phyloP scores from a whole-genome alignment of 31 red algal genomes.

The Odonthalia washingtoniensis region DNA sequence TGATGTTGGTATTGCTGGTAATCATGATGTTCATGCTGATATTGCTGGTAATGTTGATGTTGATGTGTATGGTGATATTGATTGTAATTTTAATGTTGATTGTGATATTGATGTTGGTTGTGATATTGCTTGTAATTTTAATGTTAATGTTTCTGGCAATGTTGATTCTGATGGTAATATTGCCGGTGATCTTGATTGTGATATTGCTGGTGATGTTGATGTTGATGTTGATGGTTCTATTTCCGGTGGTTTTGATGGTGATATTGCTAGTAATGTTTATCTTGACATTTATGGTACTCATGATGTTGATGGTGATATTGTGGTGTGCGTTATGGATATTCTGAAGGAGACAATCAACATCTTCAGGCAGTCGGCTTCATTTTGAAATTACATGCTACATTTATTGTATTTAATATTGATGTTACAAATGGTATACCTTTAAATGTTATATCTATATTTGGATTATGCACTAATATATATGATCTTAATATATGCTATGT shows the following conservation, averaged over 20 bases:
- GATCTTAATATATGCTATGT: too few relatives aligned
- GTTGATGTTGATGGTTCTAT: constrained; percentile 60
- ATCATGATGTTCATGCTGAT: too few relatives aligned
- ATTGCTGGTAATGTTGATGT: too few relatives aligned
- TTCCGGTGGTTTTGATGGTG: constrained; percentile 61
- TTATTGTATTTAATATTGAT: constrained; percentile 56
- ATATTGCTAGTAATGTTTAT: constrained; percentile 78
- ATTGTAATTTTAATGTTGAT: too few relatives aligned
- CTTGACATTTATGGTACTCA: constrained; percentile 65
- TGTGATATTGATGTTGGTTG: constrained; percentile 62
- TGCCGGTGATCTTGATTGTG: too few relatives aligned
- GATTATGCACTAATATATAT: too few relatives aligned
- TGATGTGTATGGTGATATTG: too few relatives aligned
- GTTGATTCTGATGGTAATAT: constrained; percentile 29
- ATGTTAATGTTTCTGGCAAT: constrained; percentile 26
- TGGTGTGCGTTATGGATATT: too few relatives aligned
- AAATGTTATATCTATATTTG: too few relatives aligned
- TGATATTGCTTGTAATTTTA: constrained; percentile 44
- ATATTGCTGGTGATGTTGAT: background rate
- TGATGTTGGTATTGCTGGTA: too few relatives aligned
- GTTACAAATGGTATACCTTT: constrained; percentile 81
- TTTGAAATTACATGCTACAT: constrained; percentile 76
- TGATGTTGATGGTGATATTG: constrained; percentile 59
- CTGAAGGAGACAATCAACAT: constrained; percentile 92
- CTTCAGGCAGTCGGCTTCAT: constrained; percentile 76